Evolutionary conservation across 2,329 filamentous ascomycete genomes (phyloP), one percentile per base, ranked within the genome.

Genomic region (Ophiocordyceps camponoti-saundersi): DNA sequence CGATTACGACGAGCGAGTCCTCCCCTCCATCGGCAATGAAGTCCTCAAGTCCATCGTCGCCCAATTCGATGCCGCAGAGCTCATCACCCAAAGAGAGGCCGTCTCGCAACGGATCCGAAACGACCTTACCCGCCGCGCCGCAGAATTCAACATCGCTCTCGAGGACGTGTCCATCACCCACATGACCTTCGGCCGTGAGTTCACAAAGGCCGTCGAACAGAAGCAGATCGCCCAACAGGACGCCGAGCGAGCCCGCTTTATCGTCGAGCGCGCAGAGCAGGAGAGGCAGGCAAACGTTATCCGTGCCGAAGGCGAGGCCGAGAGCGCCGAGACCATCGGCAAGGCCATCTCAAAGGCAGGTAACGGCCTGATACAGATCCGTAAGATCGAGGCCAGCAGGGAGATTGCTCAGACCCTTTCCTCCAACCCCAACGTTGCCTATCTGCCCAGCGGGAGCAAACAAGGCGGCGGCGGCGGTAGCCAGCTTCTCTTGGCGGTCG

Each of bases 161-260:
- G 92, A 98, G 69, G 92, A 98, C 61, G 92, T 98, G 50, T 94
- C 87, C 61, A 98, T 98, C 67, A 98, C 92, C 51, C 92, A 98
- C 76, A 98, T 98, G 92, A 98, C 92, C 46, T 98, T 98, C 64
- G 92, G 92, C 57, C 90, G 90, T 67, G 92, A 98, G 69, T 98
- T 98, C 75, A 98, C 92, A 51, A 85, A 86, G 67, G 92, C 92
- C 53, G 92, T 98, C 59, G 92, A 98, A 72, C 92, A 98, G 79
- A 98, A 98, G 80, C 92, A 98, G 75, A 98, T 98, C 65, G 92
- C 92, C 48, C 92, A 98, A 71, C 92, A 98, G 69, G 92, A 98
- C 62, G 92, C 92, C 53, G 92, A 98, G 75, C 79, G 92, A 54
- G 92, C 92, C 44, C 79, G 92, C 55, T 98, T 98, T 73, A 93